A percentile compares a stretch with the other conserved stretches of the same genome.
phyloP scores from a whole-genome alignment of 1,139 yeast species.

The Diutina pseudorugosa region DNA sequence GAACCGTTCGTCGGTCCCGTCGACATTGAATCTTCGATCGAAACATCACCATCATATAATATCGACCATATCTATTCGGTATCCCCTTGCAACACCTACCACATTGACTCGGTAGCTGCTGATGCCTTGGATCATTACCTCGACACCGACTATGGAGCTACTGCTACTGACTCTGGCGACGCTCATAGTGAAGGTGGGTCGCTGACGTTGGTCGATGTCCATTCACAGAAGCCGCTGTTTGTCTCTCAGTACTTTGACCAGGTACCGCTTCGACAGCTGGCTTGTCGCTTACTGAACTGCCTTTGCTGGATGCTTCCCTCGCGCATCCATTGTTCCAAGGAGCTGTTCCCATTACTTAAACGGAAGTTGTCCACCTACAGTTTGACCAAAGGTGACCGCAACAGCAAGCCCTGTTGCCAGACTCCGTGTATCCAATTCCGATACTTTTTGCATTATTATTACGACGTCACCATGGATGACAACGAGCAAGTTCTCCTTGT shows the following conservation, averaged over 20 bases:
- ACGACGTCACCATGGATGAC: conserved; percentile 2
- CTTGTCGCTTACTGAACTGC: background rate
- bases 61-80: background rate
- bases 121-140: background rate
- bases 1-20: background rate
- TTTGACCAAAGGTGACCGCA: background rate
- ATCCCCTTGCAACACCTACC: background rate
- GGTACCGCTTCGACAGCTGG: background rate
- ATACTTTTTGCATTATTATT: background rate
- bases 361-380: background rate
- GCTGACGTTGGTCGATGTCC: background rate
- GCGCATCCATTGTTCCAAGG: background rate
- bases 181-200: background rate
- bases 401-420: background rate
- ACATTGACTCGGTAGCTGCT: background rate
- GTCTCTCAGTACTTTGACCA: background rate
- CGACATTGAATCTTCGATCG: background rate
- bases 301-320: conserved; percentile 1
- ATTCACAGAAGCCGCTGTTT: background rate
- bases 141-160: background rate
- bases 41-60: background rate
- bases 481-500: conserved; percentile 3
- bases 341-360: background rate
- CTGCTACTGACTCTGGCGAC: background rate
- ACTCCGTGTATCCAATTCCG: background rate